Base-by-base conservation (phyloP, 2,329 filamentous ascomycete species). In the Byssothecium circinans region DNA sequence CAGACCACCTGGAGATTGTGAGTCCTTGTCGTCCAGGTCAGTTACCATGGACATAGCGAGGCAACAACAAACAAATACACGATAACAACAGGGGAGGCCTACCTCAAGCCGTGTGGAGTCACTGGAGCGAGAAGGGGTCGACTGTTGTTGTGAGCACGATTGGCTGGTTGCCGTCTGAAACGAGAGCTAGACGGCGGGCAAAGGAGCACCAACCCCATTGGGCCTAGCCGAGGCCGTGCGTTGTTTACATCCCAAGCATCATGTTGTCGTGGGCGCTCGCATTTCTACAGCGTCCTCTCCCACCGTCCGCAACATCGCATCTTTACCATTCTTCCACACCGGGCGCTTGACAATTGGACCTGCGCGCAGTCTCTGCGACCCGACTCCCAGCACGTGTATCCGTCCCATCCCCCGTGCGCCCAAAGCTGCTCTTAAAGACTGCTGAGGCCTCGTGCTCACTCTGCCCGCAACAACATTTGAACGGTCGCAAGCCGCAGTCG, bases 261-360 rank as follows among this genome's bases (percentile, higher is more conserved):
- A 32, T 32, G 14, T 14, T n/a, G 14, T 32, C 29, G 23, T 32
- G 4, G 8, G 50, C 53, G 45, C 37, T 27, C 49, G 58, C 61
- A 57, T 60, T 54, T 60, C 56, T 52, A 61, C 50, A 56, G 46
- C 54, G 58, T 50, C 49, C 54, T 43, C 49, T 50, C 53, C 56
- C 56, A 57, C 58, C 62, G 61, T 56, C 58, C 53, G 52, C 62
- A 54, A 47, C 49, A 52, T 58, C 54, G 53, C 65, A 71, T 71
- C 67, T 60, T 66, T 70, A 70, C 65, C 58, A 54, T 55, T 69
- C 68, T 69, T 67, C 51, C 54, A 67, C 60, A 57, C 50, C 49
- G 47, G 47, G 54, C 53, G 39, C 43, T 40, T 45, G 40, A 52
- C 50, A 55, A 43, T 48, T 53, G 50, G 49, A 54, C 55, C 48